phyloP scores from a whole-genome alignment of 805 yeast genomes.

The Ogataea minuta region DNA sequence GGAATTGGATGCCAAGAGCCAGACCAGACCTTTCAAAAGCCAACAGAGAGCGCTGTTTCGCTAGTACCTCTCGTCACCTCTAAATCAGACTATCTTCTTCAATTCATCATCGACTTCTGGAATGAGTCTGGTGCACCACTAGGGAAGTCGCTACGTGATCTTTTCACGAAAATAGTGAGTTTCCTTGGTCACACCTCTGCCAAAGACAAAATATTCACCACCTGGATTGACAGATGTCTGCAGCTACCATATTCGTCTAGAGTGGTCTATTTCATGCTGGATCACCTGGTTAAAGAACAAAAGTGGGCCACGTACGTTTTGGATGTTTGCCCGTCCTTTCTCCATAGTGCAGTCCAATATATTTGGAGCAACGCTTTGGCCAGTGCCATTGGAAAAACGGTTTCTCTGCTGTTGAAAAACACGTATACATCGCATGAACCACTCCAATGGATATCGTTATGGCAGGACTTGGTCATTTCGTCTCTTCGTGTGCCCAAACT shows the following conservation, averaged over 20 bases:
- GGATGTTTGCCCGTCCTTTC: slow-evolving; percentile 43
- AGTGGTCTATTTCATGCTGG: slow-evolving; percentile 60
- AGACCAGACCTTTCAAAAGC: too few species aligned
- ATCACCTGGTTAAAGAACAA: slow-evolving; percentile 49
- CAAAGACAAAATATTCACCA: slow-evolving; percentile 28
- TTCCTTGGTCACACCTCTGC: not conserved
- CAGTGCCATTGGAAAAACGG: slow-evolving; percentile 60
- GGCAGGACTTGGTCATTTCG: slow-evolving; percentile 44
- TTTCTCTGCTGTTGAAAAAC: slow-evolving; percentile 40
- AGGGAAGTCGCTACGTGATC: slow-evolving; percentile 62
- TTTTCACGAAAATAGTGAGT: slow-evolving; percentile 45
- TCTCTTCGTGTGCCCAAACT: slow-evolving; percentile 34
- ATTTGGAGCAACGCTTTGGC: slow-evolving; percentile 63
- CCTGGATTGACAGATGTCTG: slow-evolving; percentile 46
- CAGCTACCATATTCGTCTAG: slow-evolving; percentile 50
- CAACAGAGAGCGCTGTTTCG: not conserved
- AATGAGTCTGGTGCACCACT: slow-evolving; percentile 68
- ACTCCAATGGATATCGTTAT: slow-evolving; percentile 46
- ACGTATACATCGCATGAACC: slow-evolving; percentile 31
- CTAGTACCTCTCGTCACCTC: slow-evolving; percentile 1
- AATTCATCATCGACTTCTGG: slow-evolving; percentile 65
- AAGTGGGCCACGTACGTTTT: slow-evolving; percentile 43
- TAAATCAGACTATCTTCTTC: slow-evolving; percentile 34
- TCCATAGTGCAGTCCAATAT: slow-evolving; percentile 43
- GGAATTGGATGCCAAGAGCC: too few species aligned